Percentiles rank a stretch among this genome's conserved stretches.
Conservation (phyloP, 2,329 filamentous ascomycete species). For the Scedosporium boydii region DNA sequence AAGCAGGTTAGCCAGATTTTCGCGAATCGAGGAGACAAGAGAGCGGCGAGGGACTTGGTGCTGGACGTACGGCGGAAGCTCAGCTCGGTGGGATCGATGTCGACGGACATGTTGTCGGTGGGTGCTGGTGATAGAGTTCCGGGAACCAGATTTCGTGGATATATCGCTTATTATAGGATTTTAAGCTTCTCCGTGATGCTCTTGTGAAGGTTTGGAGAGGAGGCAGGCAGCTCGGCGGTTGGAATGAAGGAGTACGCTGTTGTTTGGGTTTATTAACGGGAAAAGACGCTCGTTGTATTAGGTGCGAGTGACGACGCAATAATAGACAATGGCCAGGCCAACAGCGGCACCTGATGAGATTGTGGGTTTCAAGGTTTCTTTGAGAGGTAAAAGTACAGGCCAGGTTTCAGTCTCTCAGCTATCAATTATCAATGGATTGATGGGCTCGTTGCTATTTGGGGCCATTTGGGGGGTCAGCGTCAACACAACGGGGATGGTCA, state of each 20-base stretch:
- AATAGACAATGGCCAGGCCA: neutral
- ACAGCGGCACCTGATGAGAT: neutral
- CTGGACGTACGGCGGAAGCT: constrained; percentile 77
- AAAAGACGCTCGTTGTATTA: neutral
- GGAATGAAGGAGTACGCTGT: neutral
- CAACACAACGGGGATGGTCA: neutral
- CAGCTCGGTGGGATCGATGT: constrained; percentile 84
- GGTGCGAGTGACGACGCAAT: neutral
- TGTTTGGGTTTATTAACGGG: neutral
- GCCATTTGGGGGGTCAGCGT: no score
- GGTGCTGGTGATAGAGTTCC: neutral
- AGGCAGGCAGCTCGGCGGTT: neutral
- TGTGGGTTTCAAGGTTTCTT: neutral
- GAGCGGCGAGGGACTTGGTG: constrained; percentile 1
- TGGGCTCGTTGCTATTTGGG: no score
- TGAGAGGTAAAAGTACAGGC: neutral
- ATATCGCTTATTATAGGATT: neutral
- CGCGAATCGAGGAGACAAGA: constrained; percentile 2
- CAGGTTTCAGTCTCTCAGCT: neutral
- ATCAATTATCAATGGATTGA: neutral
- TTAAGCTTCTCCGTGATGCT: neutral
- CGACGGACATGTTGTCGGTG: constrained; percentile 70
- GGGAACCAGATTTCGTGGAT: neutral
- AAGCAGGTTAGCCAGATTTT: neutral
- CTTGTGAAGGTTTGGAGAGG: neutral